Evolutionary conservation across 2,329 filamentous ascomycete species (phyloP), one percentile per base, ranked within the genome.

Genomic region (Thelonectria discophora): DNA sequence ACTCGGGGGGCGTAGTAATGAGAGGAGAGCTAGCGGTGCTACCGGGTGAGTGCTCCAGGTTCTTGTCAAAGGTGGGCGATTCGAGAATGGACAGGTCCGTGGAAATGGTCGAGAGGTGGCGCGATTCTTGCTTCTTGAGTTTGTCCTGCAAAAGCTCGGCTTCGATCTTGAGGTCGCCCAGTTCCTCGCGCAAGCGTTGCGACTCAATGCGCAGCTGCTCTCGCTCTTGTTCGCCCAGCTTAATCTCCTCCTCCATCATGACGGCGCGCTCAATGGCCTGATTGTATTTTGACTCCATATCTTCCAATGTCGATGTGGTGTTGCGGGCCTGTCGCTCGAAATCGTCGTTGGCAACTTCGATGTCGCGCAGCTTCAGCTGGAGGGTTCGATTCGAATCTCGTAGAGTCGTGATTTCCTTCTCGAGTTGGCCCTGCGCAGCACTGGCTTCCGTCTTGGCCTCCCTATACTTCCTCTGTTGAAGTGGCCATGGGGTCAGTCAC

Each of bases 311-410:
- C 46, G 94, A 97, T 37, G 93, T 94, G 27, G 94, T 97, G 78
- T 97, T 95, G 70, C 95, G 89, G 69, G 95, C 94, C 80, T 98
- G 94, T 68, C 93, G 89, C 81, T 99, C 95, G 75, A 94, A 97
- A 78, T 99, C 95, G 82, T 99, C 95, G 80, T 98, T 99, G 75
- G 92, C 93, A 57, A 99, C 95, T 79, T 99, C 95, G 70, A 94
- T 97, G 76, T 99, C 95, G 69, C 95, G 90, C 60, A 99, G 82
- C 77, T 86, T 92, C 65, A 97, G 82, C 72, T 95, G 91, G 63
- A 97, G 79, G 3, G 90, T 89, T 67, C 95, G 85, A 77, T 93
- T 96, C 50, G 88, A 78, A 68, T 99, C 94, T 73, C 95, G 90
- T 71, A 99, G 84, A 9, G 86, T 90, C 7, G 95, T 99, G 72